phyloP scores from a whole-genome alignment of 75 land plant species.

The Picea sitchensis region DNA sequence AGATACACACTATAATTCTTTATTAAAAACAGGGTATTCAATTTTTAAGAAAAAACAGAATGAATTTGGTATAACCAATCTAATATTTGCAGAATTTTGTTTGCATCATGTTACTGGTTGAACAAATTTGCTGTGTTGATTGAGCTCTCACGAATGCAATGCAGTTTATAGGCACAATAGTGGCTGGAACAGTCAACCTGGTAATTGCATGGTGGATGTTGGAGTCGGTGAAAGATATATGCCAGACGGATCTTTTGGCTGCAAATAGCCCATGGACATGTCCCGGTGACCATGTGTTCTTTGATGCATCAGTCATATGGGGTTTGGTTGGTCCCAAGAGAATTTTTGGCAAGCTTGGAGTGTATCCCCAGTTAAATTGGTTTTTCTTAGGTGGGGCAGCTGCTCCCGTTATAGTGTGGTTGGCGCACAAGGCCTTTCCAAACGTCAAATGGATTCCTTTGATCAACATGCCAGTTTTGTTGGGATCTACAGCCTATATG shows the following conservation, averaged over 20 bases:
- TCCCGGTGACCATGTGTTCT: slow-evolving; percentile 55
- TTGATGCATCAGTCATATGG: slow-evolving; percentile 69
- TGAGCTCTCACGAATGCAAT: neutral
- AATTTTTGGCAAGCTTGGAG: slow-evolving; percentile 23
- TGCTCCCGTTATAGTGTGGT: slow-evolving; percentile 25
- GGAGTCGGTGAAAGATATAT: slow-evolving; percentile 54
- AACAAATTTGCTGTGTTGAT: no score
- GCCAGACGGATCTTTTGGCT: slow-evolving; percentile 46
- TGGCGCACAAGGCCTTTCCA: slow-evolving; percentile 27
- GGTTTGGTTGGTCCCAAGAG: slow-evolving; percentile 36
- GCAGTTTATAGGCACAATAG: slow-evolving; percentile 54
- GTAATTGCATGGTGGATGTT: slow-evolving; percentile 79
- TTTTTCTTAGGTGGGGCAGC: slow-evolving; percentile 28
- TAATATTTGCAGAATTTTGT: no score
- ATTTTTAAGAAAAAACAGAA: no score
- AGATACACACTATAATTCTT: no score
- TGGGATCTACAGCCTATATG: slow-evolving; percentile 59
- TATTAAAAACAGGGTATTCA: no score
- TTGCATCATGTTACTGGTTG: no score
- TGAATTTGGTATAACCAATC: no score
- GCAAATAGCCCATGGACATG: slow-evolving; percentile 84
- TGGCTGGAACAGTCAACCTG: slow-evolving; percentile 67
- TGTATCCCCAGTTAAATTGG: slow-evolving; percentile 26
- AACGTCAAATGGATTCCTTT: slow-evolving; percentile 20
- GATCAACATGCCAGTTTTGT: slow-evolving; percentile 53